Evolutionary conservation across 202 grass and related monocot genomes (phyloP).

Genomic region (Dendrocalamus latiflorus): DNA sequence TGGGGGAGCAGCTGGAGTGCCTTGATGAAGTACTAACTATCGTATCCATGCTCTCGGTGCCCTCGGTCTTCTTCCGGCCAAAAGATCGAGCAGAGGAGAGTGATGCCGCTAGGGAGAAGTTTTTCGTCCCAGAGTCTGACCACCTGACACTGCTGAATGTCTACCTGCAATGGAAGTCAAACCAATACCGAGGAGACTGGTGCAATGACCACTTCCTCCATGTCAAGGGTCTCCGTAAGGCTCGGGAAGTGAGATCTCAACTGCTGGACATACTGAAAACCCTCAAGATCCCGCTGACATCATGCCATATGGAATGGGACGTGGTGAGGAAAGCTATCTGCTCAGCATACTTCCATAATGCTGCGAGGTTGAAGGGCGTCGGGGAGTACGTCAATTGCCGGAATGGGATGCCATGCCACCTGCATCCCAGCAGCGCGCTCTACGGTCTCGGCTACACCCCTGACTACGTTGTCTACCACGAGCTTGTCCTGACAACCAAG

Average conservation of each 20-base stretch:
- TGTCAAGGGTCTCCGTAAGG: constrained; percentile 90
- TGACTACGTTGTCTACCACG: constrained; percentile 90
- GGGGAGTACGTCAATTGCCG: constrained; percentile 96
- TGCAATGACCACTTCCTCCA: constrained; percentile 97
- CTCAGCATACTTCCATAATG: constrained; percentile 93
- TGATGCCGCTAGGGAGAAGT: constrained; percentile 94
- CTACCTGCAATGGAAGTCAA: constrained; percentile 92
- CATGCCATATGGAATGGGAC: constrained; percentile 87
- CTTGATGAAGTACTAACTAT: constrained; percentile 92
- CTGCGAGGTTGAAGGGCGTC: constrained; percentile 82
- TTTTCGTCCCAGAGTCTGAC: constrained; percentile 97
- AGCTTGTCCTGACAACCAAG: constrained; percentile 89
- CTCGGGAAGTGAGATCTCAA: constrained; percentile 90
- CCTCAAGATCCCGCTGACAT: constrained; percentile 79
- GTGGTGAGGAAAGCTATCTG: constrained; percentile 93
- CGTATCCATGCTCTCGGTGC: constrained; percentile 98
- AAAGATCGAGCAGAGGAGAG: constrained; percentile 97
- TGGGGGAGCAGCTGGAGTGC: constrained; percentile 85
- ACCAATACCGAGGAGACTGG: constrained; percentile 93
- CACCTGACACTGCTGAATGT: constrained; percentile 90
- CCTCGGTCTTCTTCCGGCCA: constrained; percentile 94
- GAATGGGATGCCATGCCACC: constrained; percentile 95
- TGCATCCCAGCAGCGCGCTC: constrained; percentile 92
- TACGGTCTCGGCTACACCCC: constrained; percentile 92
- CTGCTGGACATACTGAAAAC: constrained; percentile 88